Conservation (phyloP, 225 moss, liverwort and hornwort species). For the Ulota crispa region DNA sequence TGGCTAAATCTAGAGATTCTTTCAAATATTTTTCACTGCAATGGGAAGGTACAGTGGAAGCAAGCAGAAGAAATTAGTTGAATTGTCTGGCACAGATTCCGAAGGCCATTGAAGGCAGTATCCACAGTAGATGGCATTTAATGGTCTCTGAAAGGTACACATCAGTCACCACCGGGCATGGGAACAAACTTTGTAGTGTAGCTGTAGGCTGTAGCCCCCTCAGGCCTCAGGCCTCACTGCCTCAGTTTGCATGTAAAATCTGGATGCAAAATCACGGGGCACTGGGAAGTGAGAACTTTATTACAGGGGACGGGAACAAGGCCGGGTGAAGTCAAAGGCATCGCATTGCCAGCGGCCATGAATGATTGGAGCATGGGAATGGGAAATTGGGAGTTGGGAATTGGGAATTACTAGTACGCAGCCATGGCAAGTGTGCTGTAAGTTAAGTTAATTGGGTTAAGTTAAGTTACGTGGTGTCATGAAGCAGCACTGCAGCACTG, state of each 20-base stretch:
- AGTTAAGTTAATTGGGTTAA: background rate
- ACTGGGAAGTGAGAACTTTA: background rate
- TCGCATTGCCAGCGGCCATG: conserved; percentile 35
- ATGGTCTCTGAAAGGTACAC: background rate
- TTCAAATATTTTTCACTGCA: too few species aligned
- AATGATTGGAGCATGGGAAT: conserved; percentile 44
- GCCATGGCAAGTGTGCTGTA: background rate
- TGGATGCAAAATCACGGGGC: background rate
- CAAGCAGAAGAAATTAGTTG: background rate
- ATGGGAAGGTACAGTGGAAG: too few species aligned
- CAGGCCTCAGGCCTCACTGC: too few species aligned
- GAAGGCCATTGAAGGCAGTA: background rate
- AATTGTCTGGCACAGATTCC: background rate
- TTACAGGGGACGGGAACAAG: background rate
- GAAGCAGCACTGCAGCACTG: background rate
- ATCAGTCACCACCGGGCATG: background rate
- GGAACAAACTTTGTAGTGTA: background rate
- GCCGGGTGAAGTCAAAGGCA: conserved; percentile 35
- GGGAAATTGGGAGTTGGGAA: too few species aligned
- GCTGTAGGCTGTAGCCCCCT: too few species aligned
- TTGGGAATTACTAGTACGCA: conserved; percentile 19
- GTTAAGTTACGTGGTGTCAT: background rate
- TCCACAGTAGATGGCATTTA: background rate
- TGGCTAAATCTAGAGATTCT: too few species aligned
- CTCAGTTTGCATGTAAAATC: background rate